These are phyloP conservation scores for Epichloe coenophiala DNA, from an alignment of 2,329 filamentous ascomycete species.

Conservation along the genomic window DNA sequence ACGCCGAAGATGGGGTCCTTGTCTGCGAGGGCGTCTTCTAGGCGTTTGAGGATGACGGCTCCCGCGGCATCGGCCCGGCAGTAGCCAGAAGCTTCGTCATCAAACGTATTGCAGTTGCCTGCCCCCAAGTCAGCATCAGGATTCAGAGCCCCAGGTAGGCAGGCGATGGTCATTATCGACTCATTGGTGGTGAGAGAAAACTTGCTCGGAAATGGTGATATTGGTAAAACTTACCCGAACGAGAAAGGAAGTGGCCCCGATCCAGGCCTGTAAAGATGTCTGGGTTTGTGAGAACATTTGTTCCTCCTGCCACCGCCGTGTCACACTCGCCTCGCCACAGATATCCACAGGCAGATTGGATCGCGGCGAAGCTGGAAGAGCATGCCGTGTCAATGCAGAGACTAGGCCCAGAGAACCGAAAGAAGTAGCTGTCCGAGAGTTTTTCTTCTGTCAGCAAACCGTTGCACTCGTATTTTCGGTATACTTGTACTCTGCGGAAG, in stretches of 20 bases:
- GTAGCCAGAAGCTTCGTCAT: constrained; percentile 54
- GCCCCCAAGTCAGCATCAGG: no score
- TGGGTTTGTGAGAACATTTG: constrained; percentile 7
- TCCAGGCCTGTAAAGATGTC: constrained; percentile 1
- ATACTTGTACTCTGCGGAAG: no score
- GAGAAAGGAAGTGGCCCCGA: no score
- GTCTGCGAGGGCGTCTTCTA: constrained; percentile 64
- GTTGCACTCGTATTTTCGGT: no score
- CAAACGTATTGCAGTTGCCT: constrained; percentile 1
- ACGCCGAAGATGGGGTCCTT: constrained; percentile 67
- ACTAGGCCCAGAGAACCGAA: constrained; percentile 62
- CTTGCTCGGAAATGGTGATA: no score
- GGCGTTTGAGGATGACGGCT: constrained; percentile 63
- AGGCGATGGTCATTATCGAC: no score
- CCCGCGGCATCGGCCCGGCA: constrained; percentile 68
- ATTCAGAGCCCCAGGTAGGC: no score
- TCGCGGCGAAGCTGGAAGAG: constrained; percentile 59
- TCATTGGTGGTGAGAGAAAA: no score
- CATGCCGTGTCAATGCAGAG: constrained; percentile 65
- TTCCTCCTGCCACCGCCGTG: constrained; percentile 3
- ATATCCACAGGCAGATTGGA: constrained; percentile 14
- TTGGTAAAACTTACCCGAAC: no score
- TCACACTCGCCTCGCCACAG: constrained; percentile 5
- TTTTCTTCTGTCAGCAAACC: not conserved
- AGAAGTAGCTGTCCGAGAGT: constrained; percentile 44